phyloP scores from a whole-genome alignment of 2,329 filamentous ascomycete species.

The Dactylellina drechsleri region DNA sequence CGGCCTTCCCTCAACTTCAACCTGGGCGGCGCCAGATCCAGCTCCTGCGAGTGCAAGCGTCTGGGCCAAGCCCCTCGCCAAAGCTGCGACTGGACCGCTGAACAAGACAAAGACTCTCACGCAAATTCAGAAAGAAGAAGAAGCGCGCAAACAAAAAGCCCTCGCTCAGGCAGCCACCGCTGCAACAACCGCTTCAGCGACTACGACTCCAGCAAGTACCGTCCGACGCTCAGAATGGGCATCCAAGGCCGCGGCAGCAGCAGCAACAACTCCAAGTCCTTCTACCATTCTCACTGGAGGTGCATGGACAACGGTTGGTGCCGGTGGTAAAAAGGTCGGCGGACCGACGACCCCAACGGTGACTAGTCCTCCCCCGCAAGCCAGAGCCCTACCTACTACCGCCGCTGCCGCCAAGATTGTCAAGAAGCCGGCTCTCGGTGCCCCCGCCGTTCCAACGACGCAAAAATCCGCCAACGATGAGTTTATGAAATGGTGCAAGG shows the following conservation, averaged over 20 bases:
- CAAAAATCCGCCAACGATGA: slow-evolving; percentile 78
- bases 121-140: slow-evolving; percentile 97
- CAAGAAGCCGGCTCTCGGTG: slow-evolving; percentile 62
- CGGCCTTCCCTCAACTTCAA: slow-evolving; percentile 72
- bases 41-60: slow-evolving; percentile 68
- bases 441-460: slow-evolving; percentile 65
- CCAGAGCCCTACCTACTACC: slow-evolving; percentile 52
- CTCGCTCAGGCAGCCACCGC: slow-evolving; percentile 64
- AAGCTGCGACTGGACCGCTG: slow-evolving; percentile 61
- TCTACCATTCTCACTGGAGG: slow-evolving; percentile 64
- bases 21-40: slow-evolving; percentile 77
- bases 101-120: slow-evolving; percentile 84
- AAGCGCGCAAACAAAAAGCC: slow-evolving; percentile 82
- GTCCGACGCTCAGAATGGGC: slow-evolving; percentile 90
- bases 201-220: slow-evolving; percentile 61
- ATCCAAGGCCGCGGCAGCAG: slow-evolving; percentile 71
- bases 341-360: slow-evolving; percentile 70
- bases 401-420: slow-evolving; percentile 46
- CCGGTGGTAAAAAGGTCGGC: slow-evolving; percentile 84
- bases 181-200: slow-evolving; percentile 62
- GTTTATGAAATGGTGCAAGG: slow-evolving; percentile 90
- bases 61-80: slow-evolving; percentile 73
- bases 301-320: slow-evolving; percentile 95
- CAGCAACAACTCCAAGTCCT: slow-evolving; percentile 61
- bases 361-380: slow-evolving; percentile 64